phyloP scores from a whole-genome alignment of 768 basidiomycete genomes.

The Leccinum longicurvipes region DNA sequence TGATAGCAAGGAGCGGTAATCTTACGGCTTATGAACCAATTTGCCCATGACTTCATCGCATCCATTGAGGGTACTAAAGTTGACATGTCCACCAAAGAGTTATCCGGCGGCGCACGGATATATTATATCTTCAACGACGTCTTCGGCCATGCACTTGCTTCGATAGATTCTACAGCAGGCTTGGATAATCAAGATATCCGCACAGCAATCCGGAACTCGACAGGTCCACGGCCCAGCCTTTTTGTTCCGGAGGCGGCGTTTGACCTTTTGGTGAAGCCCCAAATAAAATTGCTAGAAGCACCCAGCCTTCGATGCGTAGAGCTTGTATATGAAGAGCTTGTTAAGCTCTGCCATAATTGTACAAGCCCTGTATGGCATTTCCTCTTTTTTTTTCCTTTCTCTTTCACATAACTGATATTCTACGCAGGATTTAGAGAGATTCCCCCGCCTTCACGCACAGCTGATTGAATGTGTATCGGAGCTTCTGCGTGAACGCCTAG shows the following conservation, averaged over 20 bases:
- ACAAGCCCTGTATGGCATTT: constrained; percentile 69
- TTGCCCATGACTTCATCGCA: constrained; percentile 93
- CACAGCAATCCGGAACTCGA: constrained; percentile 97
- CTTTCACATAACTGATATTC: constrained; percentile 12
- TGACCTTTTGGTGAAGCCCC: constrained; percentile 94
- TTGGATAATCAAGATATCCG: constrained; percentile 93
- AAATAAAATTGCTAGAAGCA: constrained; percentile 93
- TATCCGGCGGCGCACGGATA: constrained; percentile 95
- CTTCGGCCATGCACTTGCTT: constrained; percentile 87
- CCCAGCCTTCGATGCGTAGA: constrained; percentile 96
- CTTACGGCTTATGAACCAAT: constrained; percentile 96
- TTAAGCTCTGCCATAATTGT: constrained; percentile 99
- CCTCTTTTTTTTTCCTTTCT: not conserved
- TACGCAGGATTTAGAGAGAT: constrained; percentile 86
- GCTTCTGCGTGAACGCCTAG: constrained; percentile 88
- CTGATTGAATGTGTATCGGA: constrained; percentile 97
- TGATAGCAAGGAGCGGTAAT: constrained; percentile 80
- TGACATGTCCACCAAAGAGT: constrained; percentile 96
- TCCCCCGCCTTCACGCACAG: constrained; percentile 90
- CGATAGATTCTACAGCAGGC: constrained; percentile 87
- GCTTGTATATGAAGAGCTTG: constrained; percentile 96
- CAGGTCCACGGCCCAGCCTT: constrained; percentile 91
- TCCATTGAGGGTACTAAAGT: constrained; percentile 97
- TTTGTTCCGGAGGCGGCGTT: constrained; percentile 98
- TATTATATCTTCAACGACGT: constrained; percentile 99